phyloP scores from a whole-genome alignment of 2,329 filamentous ascomycete species.

The Rhytidhysteron rufulum region DNA sequence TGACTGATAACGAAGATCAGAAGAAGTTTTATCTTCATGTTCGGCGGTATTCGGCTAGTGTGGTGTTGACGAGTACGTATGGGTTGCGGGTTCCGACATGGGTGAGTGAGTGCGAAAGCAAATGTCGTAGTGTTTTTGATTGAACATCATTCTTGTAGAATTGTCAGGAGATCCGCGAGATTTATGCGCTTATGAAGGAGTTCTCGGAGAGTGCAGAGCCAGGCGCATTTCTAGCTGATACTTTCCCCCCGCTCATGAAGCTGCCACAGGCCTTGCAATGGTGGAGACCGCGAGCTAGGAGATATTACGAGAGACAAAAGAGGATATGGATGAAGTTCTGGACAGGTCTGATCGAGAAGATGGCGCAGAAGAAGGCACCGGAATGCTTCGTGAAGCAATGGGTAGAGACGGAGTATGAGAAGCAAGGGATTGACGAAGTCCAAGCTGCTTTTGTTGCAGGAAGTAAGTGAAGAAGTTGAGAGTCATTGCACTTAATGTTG shows the following conservation, averaged over 20 bases:
- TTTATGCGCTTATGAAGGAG: constrained; percentile 13
- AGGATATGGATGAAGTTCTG: constrained; percentile 13
- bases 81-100: constrained; percentile 12
- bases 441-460: constrained; percentile 19
- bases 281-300: constrained; percentile 8
- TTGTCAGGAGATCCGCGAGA: constrained; percentile 7
- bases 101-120: no score
- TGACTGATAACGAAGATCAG: constrained; percentile 27
- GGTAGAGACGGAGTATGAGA: constrained; percentile 23
- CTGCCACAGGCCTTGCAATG: constrained; percentile 12
- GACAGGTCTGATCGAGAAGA: constrained; percentile 10
- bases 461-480: constrained; percentile 6
- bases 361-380: constrained; percentile 8
- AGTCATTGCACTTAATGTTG: not conserved
- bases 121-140: no score
- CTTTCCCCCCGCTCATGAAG: constrained; percentile 9
- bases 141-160: no score
- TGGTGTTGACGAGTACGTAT: constrained; percentile 18
- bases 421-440: constrained; percentile 15
- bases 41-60: constrained; percentile 10
- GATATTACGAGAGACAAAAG: constrained; percentile 8
- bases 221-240: constrained; percentile 12
- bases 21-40: constrained; percentile 13
- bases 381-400: constrained; percentile 16
- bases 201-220: constrained; percentile 10